phyloP scores from a whole-genome alignment of 176 grass and related monocot species.

The Rhynchospora pubera region DNA sequence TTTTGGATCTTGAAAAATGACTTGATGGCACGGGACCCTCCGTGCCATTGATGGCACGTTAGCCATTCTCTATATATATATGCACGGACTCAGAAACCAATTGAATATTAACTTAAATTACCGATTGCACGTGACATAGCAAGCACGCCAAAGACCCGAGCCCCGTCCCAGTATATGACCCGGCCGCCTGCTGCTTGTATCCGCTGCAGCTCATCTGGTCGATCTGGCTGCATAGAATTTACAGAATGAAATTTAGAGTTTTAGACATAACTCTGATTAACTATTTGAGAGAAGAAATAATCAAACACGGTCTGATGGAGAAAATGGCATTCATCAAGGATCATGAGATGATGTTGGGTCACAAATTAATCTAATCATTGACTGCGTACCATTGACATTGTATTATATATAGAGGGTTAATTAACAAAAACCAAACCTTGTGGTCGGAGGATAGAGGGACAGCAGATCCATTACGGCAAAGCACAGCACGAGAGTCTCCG shows the following conservation, averaged over 20 bases:
- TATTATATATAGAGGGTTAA: neutral
- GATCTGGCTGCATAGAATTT: constrained; percentile 54
- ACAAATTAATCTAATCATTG: too few species aligned
- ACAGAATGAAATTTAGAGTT: neutral
- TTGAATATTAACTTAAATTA: neutral
- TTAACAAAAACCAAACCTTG: constrained; percentile 37
- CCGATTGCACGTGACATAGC: constrained; percentile 92
- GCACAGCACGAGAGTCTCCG: constrained; percentile 79
- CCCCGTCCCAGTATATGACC: constrained; percentile 88
- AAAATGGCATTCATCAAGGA: too few species aligned
- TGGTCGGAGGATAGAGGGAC: constrained; percentile 74
- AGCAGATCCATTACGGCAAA: constrained; percentile 48
- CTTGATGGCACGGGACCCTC: too few species aligned
- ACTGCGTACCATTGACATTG: too few species aligned
- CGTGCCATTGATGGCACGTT: too few species aligned
- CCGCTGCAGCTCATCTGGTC: constrained; percentile 62
- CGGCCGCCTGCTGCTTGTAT: constrained; percentile 69
- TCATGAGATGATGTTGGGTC: too few species aligned
- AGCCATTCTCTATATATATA: too few species aligned
- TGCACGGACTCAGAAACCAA: neutral
- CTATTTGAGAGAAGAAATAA: too few species aligned
- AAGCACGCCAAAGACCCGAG: constrained; percentile 79
- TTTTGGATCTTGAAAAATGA: too few species aligned
- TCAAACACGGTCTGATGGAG: too few species aligned
- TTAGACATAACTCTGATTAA: too few species aligned